Base-by-base conservation (phyloP, 352 stramenopile species). In the Phytopythium boreale region DNA sequence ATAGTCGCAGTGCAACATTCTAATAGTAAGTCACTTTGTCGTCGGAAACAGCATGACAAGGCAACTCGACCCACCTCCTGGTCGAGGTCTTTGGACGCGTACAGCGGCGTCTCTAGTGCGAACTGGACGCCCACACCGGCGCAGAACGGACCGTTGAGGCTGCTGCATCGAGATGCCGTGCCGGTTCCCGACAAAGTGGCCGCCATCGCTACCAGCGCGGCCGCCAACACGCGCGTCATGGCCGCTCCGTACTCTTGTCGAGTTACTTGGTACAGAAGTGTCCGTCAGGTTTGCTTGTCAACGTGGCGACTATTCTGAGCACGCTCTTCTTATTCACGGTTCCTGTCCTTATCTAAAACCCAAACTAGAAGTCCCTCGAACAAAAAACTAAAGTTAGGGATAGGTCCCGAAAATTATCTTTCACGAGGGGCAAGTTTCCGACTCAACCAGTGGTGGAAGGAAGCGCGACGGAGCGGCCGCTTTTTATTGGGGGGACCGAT, bases 91-190 rank as follows among this genome's bases (percentile, higher is more conserved):
- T 71, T 46, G 4, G 43, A 41, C 20, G 76, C 76, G 56, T 93
- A 75, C 14, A 27, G 57, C 27, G 82, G 79, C 27, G 80, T 59
- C 19, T 62, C 19, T 19, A 52, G 27, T 43, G 66, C 58, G 55
- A 83, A 80, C 37, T 69, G 69, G 26, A 56, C 46, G 4, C 62
- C 69, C 0, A 79, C 49, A 29, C 49, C 69, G 1, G 31, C 46
- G 43, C 84, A 93, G 44, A 80, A 93, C 26, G 84, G 84, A 17
- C 84, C 84, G n/a, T 84, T 91, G 14, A 87, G 69, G 39, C 82
- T 91, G 63, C 82, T 93, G 64, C 84, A 93, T 10, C 58, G 55
- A 10, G 17, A 26, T 2, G 41, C 29, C n/a, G 44, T 14, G 19
- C 27, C 31, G 29, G 24, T 41, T 37, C 37, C 22, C 15, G 29